Evolutionary conservation across 192 early-diverging fungal genomes (phyloP).

Genomic region (Backusella westeae): DNA sequence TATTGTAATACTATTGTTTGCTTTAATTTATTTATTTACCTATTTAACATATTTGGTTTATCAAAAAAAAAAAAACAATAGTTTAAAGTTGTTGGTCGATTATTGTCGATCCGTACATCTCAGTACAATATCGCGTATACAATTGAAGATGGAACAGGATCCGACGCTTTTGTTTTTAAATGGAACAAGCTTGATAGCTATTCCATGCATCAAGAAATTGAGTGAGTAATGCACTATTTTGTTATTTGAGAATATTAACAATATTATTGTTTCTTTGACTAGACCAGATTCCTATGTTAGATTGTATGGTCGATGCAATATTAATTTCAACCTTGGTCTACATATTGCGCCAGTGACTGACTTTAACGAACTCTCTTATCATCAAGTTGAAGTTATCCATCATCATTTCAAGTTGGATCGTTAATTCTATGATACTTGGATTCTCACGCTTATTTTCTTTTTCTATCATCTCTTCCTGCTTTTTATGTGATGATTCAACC

Average conservation of each 20-base stretch:
- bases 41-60: neutral
- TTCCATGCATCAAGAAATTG: neutral
- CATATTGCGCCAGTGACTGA: constrained; percentile 62
- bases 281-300: constrained; percentile 55
- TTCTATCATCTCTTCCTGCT: neutral
- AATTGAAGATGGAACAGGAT: constrained; percentile 82
- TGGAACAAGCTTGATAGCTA: neutral
- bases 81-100: neutral
- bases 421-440: constrained; percentile 32
- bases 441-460: neutral
- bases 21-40: neutral
- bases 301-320: constrained; percentile 48
- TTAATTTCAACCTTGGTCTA: constrained; percentile 44
- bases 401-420: constrained; percentile 55
- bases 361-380: constrained; percentile 76
- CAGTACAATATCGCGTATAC: constrained; percentile 35
- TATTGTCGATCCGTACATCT: neutral
- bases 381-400: constrained; percentile 65
- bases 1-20: neutral
- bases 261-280: neutral
- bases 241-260: neutral
- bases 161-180: constrained; percentile 26
- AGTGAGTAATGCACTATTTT: neutral
- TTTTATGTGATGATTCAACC: neutral
- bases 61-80: neutral